Base-by-base conservation (phyloP, 2,329 filamentous ascomycete genomes). In the Aspergillus sp. region DNA sequence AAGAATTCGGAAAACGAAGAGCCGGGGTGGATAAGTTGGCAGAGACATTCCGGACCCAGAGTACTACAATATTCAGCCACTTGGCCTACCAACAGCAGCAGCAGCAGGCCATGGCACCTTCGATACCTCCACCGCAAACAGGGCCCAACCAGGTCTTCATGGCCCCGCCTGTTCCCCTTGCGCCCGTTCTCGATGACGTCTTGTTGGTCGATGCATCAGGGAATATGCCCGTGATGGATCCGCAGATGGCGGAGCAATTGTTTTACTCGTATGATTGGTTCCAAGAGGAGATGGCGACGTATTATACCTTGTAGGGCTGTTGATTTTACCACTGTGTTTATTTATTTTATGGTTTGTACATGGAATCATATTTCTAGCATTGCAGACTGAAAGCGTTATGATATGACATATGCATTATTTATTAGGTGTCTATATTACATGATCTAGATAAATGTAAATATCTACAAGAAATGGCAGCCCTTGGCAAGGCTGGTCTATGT, bases 221-320 rank as follows among this genome's bases (percentile, higher is more conserved):
- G 3, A 62, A 54, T 24, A 63, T 71, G 30, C 70, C 71, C 3
- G 66, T 69, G 52, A 67, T 73, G 24, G 71, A 74, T 62, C 69
- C 71, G 5, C 68, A 71, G 53, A 64, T 74, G 66, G 71, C 71
- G 20, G 71, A 74, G 42, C 71, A 74, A 60, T 58, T 74, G 48
- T 72, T 68, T 24, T 73, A 73, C 56, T 74, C 71, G 2, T 74
- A 74, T 54, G 71, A 74, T 59, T 74, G 71, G 71, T 74, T 74
- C 38, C 71, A 74, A 56, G 70, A 74, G 62, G 71, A 74, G 56
- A 72, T 74, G 70, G 71, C 71, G 42, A 71, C 65, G 26, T 74
- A 70, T 62, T 74, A 74, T 71, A 73, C 71, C 65, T 49, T 22
- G 7, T 48, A 48, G 15, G 8, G 13, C 12, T 15, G 3, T 36